Conservation (phyloP, 108 stramenopile species). For the Discostella pseudostelligera region DNA sequence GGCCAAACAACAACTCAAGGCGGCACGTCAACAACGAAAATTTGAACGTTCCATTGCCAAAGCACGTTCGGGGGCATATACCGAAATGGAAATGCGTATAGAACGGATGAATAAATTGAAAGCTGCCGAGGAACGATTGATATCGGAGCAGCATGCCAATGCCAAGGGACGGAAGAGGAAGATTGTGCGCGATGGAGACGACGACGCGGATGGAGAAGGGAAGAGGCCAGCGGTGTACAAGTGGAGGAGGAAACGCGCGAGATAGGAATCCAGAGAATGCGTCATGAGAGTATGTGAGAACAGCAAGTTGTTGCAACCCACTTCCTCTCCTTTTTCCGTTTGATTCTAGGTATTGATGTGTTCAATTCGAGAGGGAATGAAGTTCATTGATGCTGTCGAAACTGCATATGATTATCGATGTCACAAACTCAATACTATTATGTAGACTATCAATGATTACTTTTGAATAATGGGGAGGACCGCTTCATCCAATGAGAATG, state of each 20-base stretch:
- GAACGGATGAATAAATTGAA: constrained; percentile 60
- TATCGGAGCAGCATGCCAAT: constrained; percentile 75
- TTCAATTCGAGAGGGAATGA: no score
- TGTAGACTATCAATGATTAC: no score
- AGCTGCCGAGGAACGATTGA: constrained; percentile 71
- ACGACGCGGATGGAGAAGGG: constrained; percentile 51
- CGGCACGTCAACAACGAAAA: constrained; percentile 43
- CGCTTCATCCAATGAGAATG: no score
- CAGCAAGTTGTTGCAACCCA: no score
- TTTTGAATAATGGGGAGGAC: no score
- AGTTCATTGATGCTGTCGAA: no score
- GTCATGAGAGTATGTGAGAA: no score
- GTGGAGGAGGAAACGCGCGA: constrained; percentile 72
- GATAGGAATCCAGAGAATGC: no score
- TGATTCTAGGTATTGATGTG: no score
- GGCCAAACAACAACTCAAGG: constrained; percentile 43
- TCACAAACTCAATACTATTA: no score
- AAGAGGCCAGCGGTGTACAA: constrained; percentile 76
- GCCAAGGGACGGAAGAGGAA: constrained; percentile 82
- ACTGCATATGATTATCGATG: no score
- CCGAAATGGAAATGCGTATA: constrained; percentile 82
- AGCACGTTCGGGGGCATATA: constrained; percentile 64
- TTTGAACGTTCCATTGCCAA: constrained; percentile 59
- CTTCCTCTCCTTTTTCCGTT: no score
- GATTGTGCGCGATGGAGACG: constrained; percentile 27